Evolutionary conservation across 2,329 filamentous ascomycete genomes (phyloP).

Genomic region (Paraconiothyrium sp.): DNA sequence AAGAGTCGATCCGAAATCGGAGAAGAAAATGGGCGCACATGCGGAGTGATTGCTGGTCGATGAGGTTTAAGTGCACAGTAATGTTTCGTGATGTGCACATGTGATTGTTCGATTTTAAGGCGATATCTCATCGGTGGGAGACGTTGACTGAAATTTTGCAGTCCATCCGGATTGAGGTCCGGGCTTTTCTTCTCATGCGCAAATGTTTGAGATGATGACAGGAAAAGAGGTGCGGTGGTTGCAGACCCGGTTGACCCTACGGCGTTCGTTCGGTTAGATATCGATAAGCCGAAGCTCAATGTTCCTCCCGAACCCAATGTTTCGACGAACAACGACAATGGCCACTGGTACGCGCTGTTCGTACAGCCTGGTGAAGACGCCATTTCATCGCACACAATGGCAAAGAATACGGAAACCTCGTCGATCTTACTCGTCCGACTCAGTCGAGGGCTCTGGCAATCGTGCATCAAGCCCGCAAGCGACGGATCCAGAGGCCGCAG

Average conservation of each 20-base stretch:
- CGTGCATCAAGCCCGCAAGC: not conserved
- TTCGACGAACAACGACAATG: conserved; percentile 24
- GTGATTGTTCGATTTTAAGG: no score
- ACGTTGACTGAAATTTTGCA: no score
- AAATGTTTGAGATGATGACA: no score
- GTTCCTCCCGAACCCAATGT: not conserved
- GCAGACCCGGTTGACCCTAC: conserved; percentile 6
- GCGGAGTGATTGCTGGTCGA: not conserved
- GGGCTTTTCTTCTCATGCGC: no score
- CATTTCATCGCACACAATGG: conserved; percentile 27
- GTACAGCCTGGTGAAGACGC: conserved; percentile 22
- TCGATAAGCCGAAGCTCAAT: not conserved
- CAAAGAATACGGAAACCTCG: conserved; percentile 16
- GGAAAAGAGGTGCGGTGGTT: no score
- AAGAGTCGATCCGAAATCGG: no score
- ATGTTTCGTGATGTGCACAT: not conserved
- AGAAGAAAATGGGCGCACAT: not conserved
- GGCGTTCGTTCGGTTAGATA: not conserved
- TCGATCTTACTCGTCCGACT: conserved; percentile 28
- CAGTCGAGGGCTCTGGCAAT: conserved; percentile 1
- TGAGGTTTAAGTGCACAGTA: not conserved
- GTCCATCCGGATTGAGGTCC: no score
- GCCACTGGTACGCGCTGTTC: conserved; percentile 28
- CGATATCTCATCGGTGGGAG: no score
- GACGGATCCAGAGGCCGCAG: conserved; percentile 17